Evolutionary conservation across 139 green algal genomes (phyloP), one percentile per base, ranked within the genome.

Genomic region (Marvania coccoides): DNA sequence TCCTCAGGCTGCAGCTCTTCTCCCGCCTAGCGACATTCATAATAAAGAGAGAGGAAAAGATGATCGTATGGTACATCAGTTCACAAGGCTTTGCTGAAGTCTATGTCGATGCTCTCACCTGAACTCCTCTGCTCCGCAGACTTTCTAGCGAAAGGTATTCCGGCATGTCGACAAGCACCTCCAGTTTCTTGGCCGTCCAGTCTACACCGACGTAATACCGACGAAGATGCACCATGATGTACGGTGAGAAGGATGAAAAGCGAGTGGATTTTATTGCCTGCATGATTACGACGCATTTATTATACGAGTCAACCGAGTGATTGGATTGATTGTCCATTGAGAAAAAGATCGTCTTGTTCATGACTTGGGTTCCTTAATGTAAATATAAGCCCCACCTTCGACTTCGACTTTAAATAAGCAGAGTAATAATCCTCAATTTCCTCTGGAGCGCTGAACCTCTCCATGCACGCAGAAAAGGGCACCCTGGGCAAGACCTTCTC

Each of bases 161-260:
- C 0, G 94, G 94, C 37, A 89, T 76, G 24, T 93, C 78, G 67
- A 98, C 83, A 14, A 84, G 63, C 37, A 95, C 89, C 55, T 87
- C 74, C 45, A 91, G 72, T 81, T 99, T 99, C 63, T 84, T 91
- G 15, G 91, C 73, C 35, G 82, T 87, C 93, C 94, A 98, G 76
- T 79, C 75, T 26, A 85, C 67, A 38, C 71, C 82, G 23, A 86
- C 56, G 46, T 91, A 92, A 74, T 91, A 95, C 60, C 89, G 79
- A 57, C 47, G 56, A 64, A 98, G 67, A 45, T 90, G 79, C 34
- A 98, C 53, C 68, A 96, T 77, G 45, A 99, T 82, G 65, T 89
- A 92, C 7, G 84, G 79, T 4, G 94, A 92, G 68, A 98, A 96
- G 42, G 83, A 83, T 28, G 80, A 75, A n/a, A 99, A 73, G 54